These are phyloP conservation scores for Tolypocladium endophyticum DNA, from an alignment of 2,329 filamentous ascomycete genomes.

Conservation along the genomic window DNA sequence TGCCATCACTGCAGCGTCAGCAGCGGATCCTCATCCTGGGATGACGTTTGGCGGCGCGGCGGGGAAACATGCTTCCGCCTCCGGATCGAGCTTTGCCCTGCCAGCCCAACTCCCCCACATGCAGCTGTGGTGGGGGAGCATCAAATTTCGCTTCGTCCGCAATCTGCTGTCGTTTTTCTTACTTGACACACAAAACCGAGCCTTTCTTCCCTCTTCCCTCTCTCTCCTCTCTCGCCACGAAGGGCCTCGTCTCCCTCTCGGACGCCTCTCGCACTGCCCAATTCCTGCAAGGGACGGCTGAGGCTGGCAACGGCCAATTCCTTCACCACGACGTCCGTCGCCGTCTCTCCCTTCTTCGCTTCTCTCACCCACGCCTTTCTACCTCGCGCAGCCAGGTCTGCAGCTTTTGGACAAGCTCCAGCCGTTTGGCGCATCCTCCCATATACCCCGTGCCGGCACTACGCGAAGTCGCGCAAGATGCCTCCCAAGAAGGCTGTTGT, in stretches of 20 bases:
- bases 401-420: conserved; percentile 28
- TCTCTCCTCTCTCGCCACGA: background rate
- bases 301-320: conserved; percentile 32
- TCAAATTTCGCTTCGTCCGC: conserved; percentile 17
- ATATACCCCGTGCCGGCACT: conserved; percentile 39
- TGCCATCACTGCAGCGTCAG: background rate
- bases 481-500: conserved; percentile 85
- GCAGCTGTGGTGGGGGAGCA: conserved; percentile 10
- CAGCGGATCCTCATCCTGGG: background rate
- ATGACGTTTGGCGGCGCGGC: background rate
- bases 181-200: conserved; percentile 4
- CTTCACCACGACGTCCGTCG: conserved; percentile 33
- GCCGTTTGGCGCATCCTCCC: conserved; percentile 41
- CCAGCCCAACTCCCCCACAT: background rate
- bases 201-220: conserved; percentile 12
- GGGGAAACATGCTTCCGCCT: background rate
- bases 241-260: conserved; percentile 8
- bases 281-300: conserved; percentile 10
- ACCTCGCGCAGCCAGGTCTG: conserved; percentile 53
- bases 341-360: conserved; percentile 34
- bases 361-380: conserved; percentile 39
- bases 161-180: conserved; percentile 10
- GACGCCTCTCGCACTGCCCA: conserved; percentile 8
- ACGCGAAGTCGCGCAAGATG: conserved; percentile 68
- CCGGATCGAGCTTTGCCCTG: background rate